These are phyloP conservation scores for Coniochaeta prunicola DNA, from an alignment of 2,329 filamentous ascomycete species.

Conservation along the genomic window DNA sequence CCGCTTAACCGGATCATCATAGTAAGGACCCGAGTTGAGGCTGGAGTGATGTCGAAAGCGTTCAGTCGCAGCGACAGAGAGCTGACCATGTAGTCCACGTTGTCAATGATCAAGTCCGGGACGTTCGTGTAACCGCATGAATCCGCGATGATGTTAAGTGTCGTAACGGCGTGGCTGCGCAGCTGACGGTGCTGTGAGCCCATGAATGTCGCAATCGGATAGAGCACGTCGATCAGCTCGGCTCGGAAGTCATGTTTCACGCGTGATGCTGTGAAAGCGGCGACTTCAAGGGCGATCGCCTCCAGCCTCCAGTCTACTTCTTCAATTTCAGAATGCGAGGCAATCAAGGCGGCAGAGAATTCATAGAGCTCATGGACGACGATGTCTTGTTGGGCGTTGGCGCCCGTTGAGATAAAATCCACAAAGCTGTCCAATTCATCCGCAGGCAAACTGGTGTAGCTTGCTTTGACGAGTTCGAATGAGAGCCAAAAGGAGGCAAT, in stretches of 20 bases:
- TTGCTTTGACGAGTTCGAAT: constrained; percentile 60
- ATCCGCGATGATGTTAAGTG: constrained; percentile 70
- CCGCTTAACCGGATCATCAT: constrained; percentile 94
- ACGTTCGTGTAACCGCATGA: constrained; percentile 70
- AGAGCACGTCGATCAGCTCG: constrained; percentile 85
- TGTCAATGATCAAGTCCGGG: constrained; percentile 75
- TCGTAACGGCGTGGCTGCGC: constrained; percentile 74
- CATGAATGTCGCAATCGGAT: constrained; percentile 83
- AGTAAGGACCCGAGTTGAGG: constrained; percentile 79
- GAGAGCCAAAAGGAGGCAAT: constrained; percentile 76
- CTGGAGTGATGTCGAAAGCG: constrained; percentile 84
- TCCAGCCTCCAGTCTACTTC: constrained; percentile 63
- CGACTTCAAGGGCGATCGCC: constrained; percentile 73
- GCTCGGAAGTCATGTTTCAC: constrained; percentile 63
- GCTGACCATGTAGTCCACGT: constrained; percentile 95
- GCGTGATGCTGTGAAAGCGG: constrained; percentile 67
- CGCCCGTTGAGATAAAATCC: constrained; percentile 36
- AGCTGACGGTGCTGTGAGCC: constrained; percentile 63
- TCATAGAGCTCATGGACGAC: constrained; percentile 61
- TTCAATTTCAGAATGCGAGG: constrained; percentile 40
- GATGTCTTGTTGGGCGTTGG: constrained; percentile 35
- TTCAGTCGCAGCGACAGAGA: constrained; percentile 84
- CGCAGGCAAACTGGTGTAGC: constrained; percentile 33
- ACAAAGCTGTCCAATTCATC: constrained; percentile 59
- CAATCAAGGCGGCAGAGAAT: constrained; percentile 57